Evolutionary conservation across 805 yeast species (phyloP), one percentile per base, ranked within the genome.

Genomic region (Candida ortonii): DNA sequence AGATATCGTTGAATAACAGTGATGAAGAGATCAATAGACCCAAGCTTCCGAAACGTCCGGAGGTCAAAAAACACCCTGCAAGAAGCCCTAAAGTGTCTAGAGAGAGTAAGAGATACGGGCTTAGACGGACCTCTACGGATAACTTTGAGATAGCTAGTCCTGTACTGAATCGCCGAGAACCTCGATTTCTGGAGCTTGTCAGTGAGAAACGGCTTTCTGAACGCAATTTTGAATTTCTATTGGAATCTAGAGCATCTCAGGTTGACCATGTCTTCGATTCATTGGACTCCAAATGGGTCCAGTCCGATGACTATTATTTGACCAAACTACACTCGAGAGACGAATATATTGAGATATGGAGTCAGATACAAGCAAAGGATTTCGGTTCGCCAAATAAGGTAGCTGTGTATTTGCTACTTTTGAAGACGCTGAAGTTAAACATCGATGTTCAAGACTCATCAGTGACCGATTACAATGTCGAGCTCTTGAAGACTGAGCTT

Each of bases 251-350:
- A 12, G 36, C 39, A 7, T 14, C 23, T 2, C 44, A 44, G 14
- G 46, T 54, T 9, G 44, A 41, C 7, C 18, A 28, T 3, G 41
- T 37, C 1, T 19, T 46, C 7, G 23, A 37, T 6, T 16, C 28
- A 6, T 14, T 49, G 2, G 36, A 50, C 15, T 27, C 36, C 1
- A 36, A 39, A 4, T 27, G 41, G 27, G 15, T 38, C 2, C 27
- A 47, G 3, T 36, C 55, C 5, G 40, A 38, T 5, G 48, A 41
- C 15, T 47, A 38, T 6, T 53, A 43, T 28, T 32, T 47, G 11
- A 39, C 49, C 2, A 37, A 36, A 25, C 17, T 53, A 3, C 49
- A 52, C 28, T 29, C 44, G 1, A 33, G 43, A 18, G 53, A 53
- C 30, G 28, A 32, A 3, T 29, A 38, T 22, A 43, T 51, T 12